phyloP scores from a whole-genome alignment of 2,329 filamentous ascomycete genomes.

The Neoscytalidium dimidiatum region DNA sequence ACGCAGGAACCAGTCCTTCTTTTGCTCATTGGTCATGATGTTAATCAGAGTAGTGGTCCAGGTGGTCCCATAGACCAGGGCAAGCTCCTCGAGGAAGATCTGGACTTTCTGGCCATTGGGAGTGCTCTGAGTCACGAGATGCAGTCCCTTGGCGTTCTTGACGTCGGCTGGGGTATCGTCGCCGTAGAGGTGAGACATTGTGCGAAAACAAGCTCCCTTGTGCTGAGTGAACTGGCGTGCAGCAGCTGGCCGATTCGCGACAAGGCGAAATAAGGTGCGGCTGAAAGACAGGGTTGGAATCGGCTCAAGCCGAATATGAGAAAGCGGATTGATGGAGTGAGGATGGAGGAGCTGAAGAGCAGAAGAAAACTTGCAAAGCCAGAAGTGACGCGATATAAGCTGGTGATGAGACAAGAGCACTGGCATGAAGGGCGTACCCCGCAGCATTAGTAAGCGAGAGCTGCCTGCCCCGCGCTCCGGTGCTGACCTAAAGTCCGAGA shows the following conservation, averaged over 20 bases:
- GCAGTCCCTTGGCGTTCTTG: constrained; percentile 52
- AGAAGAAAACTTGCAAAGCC: not conserved
- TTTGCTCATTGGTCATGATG: constrained; percentile 56
- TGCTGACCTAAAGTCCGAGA: not conserved
- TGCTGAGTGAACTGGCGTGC: not conserved
- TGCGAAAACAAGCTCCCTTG: constrained; percentile 2
- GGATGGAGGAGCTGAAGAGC: not conserved
- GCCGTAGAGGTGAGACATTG: constrained; percentile 47
- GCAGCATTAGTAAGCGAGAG: not conserved
- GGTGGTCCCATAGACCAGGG: constrained; percentile 47
- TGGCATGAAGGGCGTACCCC: not conserved
- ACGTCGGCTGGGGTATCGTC: constrained; percentile 48
- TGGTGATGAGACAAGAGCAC: not conserved
- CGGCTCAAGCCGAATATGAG: not conserved
- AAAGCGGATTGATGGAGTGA: not conserved
- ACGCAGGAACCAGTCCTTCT: constrained; percentile 57
- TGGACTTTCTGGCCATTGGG: constrained; percentile 56
- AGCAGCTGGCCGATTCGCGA: not conserved
- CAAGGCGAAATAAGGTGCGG: not conserved
- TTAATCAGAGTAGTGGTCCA: constrained; percentile 28
- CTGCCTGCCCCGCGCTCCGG: not conserved
- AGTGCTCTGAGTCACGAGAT: constrained; percentile 54
- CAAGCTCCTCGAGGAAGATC: constrained; percentile 58
- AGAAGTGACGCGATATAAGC: not conserved
- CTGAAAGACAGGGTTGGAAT: not conserved